Evolutionary conservation across 1,284 basidiomycete species (phyloP).

Genomic region (Puccinia horiana): DNA sequence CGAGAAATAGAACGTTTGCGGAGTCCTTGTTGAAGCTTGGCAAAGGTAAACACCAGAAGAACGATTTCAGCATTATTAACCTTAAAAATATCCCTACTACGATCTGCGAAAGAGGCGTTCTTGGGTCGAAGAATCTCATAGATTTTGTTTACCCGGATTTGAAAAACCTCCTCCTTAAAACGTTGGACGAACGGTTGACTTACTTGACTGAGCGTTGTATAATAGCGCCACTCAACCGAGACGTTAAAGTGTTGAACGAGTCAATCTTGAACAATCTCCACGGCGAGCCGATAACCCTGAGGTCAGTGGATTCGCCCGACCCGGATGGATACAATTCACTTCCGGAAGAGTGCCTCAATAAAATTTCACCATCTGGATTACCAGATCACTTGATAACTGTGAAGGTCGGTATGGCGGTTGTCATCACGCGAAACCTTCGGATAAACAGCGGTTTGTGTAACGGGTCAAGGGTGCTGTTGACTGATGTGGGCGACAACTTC

Average conservation of each 20-base stretch:
- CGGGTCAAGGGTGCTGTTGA: neutral
- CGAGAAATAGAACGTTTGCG: neutral
- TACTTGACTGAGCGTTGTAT: neutral
- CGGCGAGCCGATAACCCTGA: neutral
- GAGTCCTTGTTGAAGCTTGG: too few species aligned
- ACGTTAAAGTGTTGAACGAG: too few species aligned
- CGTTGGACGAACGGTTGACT: neutral
- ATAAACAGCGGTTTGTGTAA: neutral
- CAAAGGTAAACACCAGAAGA: too few species aligned
- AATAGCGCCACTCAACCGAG: neutral
- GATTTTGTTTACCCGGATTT: neutral
- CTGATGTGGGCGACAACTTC: neutral
- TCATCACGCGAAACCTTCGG: too few species aligned
- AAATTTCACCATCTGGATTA: neutral
- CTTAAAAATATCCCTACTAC: too few species aligned
- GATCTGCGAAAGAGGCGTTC: neutral
- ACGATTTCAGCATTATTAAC: too few species aligned
- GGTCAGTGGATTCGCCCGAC: neutral
- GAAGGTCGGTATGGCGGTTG: neutral
- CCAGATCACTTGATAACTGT: neutral
- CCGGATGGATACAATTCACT: neutral
- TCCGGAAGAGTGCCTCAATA: neutral
- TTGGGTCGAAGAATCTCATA: neutral
- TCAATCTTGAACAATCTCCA: neutral
- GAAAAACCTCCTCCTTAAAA: neutral